phyloP scores from a whole-genome alignment of 1,139 yeast genomes.

The Pichia sp. region DNA sequence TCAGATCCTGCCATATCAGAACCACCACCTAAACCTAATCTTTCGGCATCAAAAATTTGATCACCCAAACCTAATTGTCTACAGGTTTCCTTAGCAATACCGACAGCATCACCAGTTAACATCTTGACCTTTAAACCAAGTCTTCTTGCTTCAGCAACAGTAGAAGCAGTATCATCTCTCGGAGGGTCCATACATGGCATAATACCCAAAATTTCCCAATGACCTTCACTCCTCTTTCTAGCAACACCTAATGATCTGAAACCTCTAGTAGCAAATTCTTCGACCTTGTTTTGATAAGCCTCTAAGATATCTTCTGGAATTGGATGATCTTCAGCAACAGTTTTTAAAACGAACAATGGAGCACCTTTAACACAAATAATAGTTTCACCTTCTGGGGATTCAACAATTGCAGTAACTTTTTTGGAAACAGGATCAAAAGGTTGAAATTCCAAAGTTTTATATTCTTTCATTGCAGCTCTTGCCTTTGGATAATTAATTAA shows the following conservation, averaged over 20 bases:
- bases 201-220: constrained; percentile 97
- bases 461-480: constrained; percentile 88
- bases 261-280: constrained; percentile 97
- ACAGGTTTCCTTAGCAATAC: constrained; percentile 98
- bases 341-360: constrained; percentile 88
- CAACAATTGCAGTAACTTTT: constrained; percentile 92
- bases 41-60: constrained; percentile 95
- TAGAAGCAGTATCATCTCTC: constrained; percentile 96
- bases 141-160: constrained; percentile 87
- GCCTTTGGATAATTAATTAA: constrained; percentile 86
- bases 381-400: constrained; percentile 94
- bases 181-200: constrained; percentile 99
- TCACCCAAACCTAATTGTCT: constrained; percentile 97
- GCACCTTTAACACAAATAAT: constrained; percentile 98
- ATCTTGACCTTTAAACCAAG: constrained; percentile 95
- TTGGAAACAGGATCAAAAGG: constrained; percentile 97
- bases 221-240: constrained; percentile 98
- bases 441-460: constrained; percentile 92
- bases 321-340: constrained; percentile 95
- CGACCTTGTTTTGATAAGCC: constrained; percentile 94
- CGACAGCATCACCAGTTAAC: constrained; percentile 99
- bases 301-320: constrained; percentile 93
- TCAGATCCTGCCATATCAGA: constrained; percentile 96
- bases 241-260: constrained; percentile 98
- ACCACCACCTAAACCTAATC: constrained; percentile 88